Evolutionary conservation across 768 basidiomycete genomes (phyloP).

Genomic region (Kwoniella botswanensis): DNA sequence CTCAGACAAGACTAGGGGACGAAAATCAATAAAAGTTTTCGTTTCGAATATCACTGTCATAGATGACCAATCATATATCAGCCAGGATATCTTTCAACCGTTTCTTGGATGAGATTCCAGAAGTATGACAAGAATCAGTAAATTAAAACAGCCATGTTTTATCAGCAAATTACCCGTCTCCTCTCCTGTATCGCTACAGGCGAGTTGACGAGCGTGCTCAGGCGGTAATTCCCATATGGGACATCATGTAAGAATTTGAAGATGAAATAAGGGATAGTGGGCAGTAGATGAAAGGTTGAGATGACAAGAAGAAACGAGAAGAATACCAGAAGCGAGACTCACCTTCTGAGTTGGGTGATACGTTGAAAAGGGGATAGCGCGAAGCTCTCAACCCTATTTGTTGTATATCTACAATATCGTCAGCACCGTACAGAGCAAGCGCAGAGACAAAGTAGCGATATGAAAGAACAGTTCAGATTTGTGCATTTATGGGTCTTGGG

Average conservation of each 20-base stretch:
- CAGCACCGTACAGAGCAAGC: conserved; percentile 1
- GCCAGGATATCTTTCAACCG: neutral
- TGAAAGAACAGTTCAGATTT: conserved; percentile 43
- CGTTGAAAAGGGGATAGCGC: conserved; percentile 21
- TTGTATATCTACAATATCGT: conserved; percentile 4
- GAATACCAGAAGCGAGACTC: conserved; percentile 1
- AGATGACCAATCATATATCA: neutral
- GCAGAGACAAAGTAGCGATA: neutral
- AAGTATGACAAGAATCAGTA: conserved; percentile 33
- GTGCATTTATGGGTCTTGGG: conserved; percentile 56
- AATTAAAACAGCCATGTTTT: conserved; percentile 58
- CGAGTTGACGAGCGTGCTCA: conserved; percentile 37
- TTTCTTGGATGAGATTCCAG: neutral
- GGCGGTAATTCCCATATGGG: conserved; percentile 57
- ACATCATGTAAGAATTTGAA: conserved; percentile 44
- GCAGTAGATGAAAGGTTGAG: neutral
- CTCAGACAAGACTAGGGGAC: neutral
- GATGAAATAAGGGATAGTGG: neutral
- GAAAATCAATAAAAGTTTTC: conserved; percentile 3
- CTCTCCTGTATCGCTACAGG: conserved; percentile 39
- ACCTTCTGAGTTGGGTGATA: conserved; percentile 10
- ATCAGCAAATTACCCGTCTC: conserved; percentile 42
- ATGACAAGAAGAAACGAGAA: neutral
- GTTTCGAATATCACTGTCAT: neutral
- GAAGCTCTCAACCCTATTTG: conserved; percentile 25